Evolutionary conservation across 78 protist species (phyloP).

Genomic region (Speleostelium caveatum): DNA sequence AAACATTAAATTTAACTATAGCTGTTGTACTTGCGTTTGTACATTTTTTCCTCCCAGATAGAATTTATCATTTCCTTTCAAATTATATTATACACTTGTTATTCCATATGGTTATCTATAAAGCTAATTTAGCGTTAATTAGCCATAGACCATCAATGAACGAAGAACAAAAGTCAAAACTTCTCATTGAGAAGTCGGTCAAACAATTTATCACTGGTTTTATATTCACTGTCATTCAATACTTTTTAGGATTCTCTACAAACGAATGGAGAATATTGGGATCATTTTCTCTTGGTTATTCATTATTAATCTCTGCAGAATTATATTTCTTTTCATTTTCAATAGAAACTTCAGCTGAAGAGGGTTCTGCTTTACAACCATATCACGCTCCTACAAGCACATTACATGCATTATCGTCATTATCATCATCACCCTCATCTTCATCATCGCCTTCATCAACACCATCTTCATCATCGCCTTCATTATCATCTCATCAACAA

Average conservation of each 20-base stretch:
- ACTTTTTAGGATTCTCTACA: constrained; percentile 50
- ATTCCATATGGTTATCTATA: constrained; percentile 51
- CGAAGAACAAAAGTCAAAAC: constrained; percentile 27
- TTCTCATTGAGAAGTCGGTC: constrained; percentile 4
- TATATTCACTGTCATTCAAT: constrained; percentile 35
- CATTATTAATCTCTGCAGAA: constrained; percentile 41
- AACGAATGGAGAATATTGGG: constrained; percentile 47
- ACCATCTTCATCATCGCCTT: neutral
- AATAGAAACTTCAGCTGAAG: constrained; percentile 31
- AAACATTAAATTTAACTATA: constrained; percentile 9
- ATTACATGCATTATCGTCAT: neutral
- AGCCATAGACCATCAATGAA: constrained; percentile 28
- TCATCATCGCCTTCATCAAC: neutral
- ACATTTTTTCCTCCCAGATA: constrained; percentile 36
- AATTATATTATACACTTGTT: constrained; percentile 61
- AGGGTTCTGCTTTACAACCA: constrained; percentile 35
- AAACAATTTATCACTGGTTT: constrained; percentile 56
- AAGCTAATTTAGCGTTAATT: constrained; percentile 33
- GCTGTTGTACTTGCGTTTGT: constrained; percentile 32
- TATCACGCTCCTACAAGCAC: neutral
- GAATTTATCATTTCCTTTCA: constrained; percentile 41
- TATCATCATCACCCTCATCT: neutral
- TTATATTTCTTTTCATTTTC: constrained; percentile 72
- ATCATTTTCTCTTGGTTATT: constrained; percentile 48
- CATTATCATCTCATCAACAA: neutral